These are phyloP conservation scores for Pisolithus microcarpus DNA, from an alignment of 768 basidiomycete genomes.

Conservation along the genomic window DNA sequence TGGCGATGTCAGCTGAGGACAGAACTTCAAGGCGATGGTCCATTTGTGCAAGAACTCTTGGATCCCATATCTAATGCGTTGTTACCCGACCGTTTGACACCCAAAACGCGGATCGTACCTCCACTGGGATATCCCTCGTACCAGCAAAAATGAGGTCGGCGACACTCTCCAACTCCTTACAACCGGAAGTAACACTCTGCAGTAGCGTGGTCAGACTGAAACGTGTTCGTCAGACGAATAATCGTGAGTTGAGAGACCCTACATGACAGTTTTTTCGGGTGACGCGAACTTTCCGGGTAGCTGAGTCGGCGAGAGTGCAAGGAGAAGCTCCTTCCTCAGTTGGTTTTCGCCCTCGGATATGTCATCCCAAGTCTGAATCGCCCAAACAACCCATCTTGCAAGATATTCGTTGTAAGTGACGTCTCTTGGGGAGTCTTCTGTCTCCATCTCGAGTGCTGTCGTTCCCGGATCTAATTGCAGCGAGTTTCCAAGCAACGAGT, in stretches of 20 bases:
- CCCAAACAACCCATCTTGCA: conserved; percentile 68
- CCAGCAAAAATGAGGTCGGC: conserved; percentile 12
- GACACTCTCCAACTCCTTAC: conserved; percentile 13
- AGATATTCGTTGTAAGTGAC: conserved; percentile 50
- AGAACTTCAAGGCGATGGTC: conserved; percentile 37
- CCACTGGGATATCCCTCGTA: conserved; percentile 1
- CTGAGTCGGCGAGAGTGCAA: conserved; percentile 41
- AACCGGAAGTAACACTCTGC: conserved; percentile 13
- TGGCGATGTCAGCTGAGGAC: conserved; percentile 15
- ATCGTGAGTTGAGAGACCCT: conserved; percentile 6
- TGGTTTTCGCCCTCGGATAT: conserved; percentile 30
- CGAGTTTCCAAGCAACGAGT: conserved; percentile 23
- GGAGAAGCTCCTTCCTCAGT: conserved; percentile 39
- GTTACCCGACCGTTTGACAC: background rate
- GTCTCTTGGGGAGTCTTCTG: conserved; percentile 24
- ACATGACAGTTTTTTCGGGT: conserved; percentile 30
- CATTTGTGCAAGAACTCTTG: conserved; percentile 45
- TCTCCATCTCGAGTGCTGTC: conserved; percentile 14
- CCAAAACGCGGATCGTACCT: conserved; percentile 10
- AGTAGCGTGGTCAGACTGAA: conserved; percentile 19
- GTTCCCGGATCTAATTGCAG: conserved; percentile 7
- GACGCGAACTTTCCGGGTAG: conserved; percentile 30
- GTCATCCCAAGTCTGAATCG: conserved; percentile 34
- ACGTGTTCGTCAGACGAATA: conserved; percentile 4
- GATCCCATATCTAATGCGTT: conserved; percentile 34